Evolutionary conservation across 768 basidiomycete genomes (phyloP), one percentile per base, ranked within the genome.

Genomic region (Mycena haematopus): DNA sequence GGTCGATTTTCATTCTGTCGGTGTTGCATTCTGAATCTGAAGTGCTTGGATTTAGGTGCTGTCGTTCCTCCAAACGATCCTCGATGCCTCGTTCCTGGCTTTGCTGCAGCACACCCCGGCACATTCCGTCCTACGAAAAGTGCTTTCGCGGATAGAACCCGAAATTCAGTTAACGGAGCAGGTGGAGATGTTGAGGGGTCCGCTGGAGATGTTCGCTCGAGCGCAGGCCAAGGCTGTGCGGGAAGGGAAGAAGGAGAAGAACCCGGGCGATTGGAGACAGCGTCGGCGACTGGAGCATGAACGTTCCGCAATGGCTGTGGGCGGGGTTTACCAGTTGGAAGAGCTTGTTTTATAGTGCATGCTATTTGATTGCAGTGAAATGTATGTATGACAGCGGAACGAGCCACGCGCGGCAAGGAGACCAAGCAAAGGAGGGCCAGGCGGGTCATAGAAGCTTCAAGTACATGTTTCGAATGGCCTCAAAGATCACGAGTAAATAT

Each of bases 11-110:
- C 56, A 36, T 53, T 55, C 27, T 47, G 15, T 19, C 51, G 33
- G 27, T 27, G 36, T 36, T 19, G 25, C 52, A 19, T 44, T 25
- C 27, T 11, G 31, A 31, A 47, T 56, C 58, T 42, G 6, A 42
- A n/a, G n/a, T n/a, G n/a, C n/a, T 51, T 29, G 53, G 8, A 24
- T 36, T 33, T 70, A 91, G 89, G 75, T 87, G 55, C 72, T 88
- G 24, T 65, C 72, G 0, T 89, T 93, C 76, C 70, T 89, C 9
- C 87, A 90, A 74, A 77, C 79, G 6, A 71, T 92, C 57, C 79
- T 94, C 27, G 92, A 94, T 72, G 82, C 91, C 0, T 87, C 84
- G 14, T 91, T 91, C 71, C 79, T 93, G 49, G 75, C 80, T 0
- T 78, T 94, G 22, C 77, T 93, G 14, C 86, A 89, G 62, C 80